A percentile compares a stretch with the other conserved stretches of the same genome.
Evolutionary conservation across 78 protist species (phyloP).

Genomic region (Dictyostelium firmibasis): DNA sequence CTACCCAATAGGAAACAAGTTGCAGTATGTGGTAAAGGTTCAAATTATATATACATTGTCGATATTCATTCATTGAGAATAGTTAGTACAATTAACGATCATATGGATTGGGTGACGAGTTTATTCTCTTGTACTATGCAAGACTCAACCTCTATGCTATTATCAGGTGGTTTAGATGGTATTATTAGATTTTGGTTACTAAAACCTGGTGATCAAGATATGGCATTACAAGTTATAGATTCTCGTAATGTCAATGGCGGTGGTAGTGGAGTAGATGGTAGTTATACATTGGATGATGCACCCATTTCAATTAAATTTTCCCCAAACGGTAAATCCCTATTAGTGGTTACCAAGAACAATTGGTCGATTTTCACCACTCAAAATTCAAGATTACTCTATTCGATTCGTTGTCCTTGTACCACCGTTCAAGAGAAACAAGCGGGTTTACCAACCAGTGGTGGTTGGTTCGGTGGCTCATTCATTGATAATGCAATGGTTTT

Average conservation of each 20-base stretch:
- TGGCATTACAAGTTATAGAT: conserved; percentile 42
- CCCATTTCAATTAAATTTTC: conserved; percentile 66
- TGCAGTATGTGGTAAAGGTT: conserved; percentile 72
- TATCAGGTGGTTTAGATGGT: conserved; percentile 63
- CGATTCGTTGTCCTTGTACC: conserved; percentile 30
- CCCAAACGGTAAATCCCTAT: conserved; percentile 66
- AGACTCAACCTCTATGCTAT: conserved; percentile 23
- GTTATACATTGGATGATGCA: conserved; percentile 32
- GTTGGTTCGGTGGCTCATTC: conserved; percentile 79
- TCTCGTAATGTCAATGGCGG: not conserved
- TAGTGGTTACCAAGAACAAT: conserved; percentile 32
- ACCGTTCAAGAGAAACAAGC: not conserved
- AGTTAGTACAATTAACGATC: conserved; percentile 16
- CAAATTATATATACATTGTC: conserved; percentile 55
- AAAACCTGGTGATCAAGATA: conserved; percentile 37
- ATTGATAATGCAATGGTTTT: conserved; percentile 42
- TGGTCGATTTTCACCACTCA: conserved; percentile 69
- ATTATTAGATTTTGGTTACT: conserved; percentile 71
- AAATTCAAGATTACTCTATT: conserved; percentile 16
- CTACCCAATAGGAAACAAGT: conserved; percentile 52
- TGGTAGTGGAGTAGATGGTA: not conserved
- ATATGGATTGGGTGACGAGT: conserved; percentile 63
- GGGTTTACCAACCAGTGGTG: conserved; percentile 16
- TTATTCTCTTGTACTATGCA: conserved; percentile 32
- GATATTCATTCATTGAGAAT: conserved; percentile 41